Evolutionary conservation across 768 basidiomycete species (phyloP).

Genomic region (Paxillus rubicundulus): DNA sequence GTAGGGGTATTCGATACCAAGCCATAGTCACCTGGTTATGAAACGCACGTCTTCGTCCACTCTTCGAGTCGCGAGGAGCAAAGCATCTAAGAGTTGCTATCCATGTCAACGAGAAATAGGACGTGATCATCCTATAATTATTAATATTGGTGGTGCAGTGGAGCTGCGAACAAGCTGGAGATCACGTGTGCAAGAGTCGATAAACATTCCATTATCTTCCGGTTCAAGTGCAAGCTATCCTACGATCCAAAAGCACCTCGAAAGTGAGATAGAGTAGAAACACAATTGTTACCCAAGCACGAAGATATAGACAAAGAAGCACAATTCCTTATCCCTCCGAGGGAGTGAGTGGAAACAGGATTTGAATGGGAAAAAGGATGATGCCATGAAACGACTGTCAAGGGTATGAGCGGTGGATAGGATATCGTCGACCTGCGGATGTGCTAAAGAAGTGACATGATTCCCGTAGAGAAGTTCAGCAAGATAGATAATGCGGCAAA

Average conservation of each 20-base stretch:
- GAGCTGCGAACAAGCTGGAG: too few species aligned
- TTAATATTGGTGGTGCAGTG: too few species aligned
- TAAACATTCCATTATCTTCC: conserved; percentile 12
- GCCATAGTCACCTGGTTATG: too few species aligned
- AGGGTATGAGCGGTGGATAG: conserved; percentile 24
- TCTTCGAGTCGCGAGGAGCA: too few species aligned
- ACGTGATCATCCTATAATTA: too few species aligned
- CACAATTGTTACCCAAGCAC: conserved; percentile 29
- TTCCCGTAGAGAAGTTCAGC: conserved; percentile 30
- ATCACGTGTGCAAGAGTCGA: background rate
- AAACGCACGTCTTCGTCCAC: too few species aligned
- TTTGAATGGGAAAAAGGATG: conserved; percentile 11
- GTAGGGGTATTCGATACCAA: too few species aligned
- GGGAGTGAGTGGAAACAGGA: conserved; percentile 1
- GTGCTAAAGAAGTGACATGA: conserved; percentile 22
- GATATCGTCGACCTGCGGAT: conserved; percentile 32
- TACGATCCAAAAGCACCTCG: conserved; percentile 12
- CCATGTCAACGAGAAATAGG: too few species aligned
- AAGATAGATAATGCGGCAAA: conserved; percentile 31
- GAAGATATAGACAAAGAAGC: conserved; percentile 27
- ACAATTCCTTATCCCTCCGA: conserved; percentile 12
- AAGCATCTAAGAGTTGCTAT: too few species aligned
- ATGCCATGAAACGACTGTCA: conserved; percentile 29
- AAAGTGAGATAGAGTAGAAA: conserved; percentile 30
- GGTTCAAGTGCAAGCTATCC: conserved; percentile 5